A percentile compares a stretch with the other conserved stretches of the same genome.
These are phyloP conservation scores for Pseudogymnoascus pannorum DNA, from an alignment of 2,329 filamentous ascomycete species.

Conservation along the genomic window DNA sequence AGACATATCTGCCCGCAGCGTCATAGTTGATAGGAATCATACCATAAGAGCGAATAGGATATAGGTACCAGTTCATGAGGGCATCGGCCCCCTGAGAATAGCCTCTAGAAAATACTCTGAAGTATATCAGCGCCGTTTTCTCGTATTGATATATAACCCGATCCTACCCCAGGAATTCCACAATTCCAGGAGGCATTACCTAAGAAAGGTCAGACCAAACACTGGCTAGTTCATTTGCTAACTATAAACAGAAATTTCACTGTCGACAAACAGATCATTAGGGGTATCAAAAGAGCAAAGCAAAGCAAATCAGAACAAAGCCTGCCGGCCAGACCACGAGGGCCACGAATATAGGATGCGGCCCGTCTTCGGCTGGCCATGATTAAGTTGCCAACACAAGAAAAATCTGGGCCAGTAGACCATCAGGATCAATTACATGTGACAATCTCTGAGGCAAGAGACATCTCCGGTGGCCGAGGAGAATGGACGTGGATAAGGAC, in stretches of 20 bases:
- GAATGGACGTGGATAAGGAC: background rate
- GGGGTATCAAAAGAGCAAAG: background rate
- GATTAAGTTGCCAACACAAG: no score
- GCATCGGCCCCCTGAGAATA: background rate
- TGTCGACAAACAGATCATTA: background rate
- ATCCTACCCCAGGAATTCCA: background rate
- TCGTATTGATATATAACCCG: background rate
- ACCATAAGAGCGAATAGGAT: background rate
- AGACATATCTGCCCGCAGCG: background rate
- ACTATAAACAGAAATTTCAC: background rate
- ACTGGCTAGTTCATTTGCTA: background rate
- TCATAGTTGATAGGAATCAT: background rate
- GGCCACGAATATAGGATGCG: no score
- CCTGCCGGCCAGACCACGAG: no score
- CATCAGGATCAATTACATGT: no score
- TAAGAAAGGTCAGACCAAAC: background rate
- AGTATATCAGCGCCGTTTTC: background rate
- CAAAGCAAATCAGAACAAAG: background rate
- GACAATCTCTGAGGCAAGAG: no score
- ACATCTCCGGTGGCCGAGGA: no score
- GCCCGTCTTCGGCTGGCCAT: no score
- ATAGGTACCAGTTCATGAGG: background rate
- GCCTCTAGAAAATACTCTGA: background rate
- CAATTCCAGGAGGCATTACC: background rate
- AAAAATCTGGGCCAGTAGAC: no score